phyloP scores from a whole-genome alignment of 2,329 filamentous ascomycete species.

The Xylogone sp. region DNA sequence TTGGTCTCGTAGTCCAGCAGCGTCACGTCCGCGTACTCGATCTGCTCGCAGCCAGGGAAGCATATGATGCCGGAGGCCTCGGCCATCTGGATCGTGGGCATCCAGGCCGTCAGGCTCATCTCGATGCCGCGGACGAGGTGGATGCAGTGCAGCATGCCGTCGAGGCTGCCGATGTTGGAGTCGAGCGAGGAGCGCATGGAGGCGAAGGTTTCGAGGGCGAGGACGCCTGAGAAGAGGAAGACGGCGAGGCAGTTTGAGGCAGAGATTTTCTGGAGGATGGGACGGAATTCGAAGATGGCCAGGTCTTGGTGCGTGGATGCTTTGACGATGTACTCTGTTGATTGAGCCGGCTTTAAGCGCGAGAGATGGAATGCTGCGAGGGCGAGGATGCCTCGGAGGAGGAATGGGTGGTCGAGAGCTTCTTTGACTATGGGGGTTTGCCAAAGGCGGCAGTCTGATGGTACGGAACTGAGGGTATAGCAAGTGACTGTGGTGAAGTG shows the following conservation, averaged over 20 bases:
- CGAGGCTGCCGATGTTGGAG: conserved; percentile 24
- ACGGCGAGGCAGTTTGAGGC: conserved; percentile 18
- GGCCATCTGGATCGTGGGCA: background rate
- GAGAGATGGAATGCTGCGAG: conserved; percentile 21
- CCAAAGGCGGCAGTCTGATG: conserved; percentile 5
- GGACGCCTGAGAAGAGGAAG: conserved; percentile 26
- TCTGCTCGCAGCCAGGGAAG: background rate
- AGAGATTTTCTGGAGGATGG: conserved; percentile 13
- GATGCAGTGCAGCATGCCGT: conserved; percentile 23
- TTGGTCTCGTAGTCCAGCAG: background rate
- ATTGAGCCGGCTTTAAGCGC: conserved; percentile 15
- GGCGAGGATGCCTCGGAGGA: conserved; percentile 23
- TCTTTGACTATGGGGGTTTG: conserved; percentile 9
- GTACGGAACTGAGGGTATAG: conserved; percentile 1
- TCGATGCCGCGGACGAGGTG: conserved; percentile 23
- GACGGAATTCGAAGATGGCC: conserved; percentile 26
- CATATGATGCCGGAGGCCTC: background rate
- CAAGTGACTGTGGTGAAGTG: conserved; percentile 7
- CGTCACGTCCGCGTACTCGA: background rate
- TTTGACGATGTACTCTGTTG: conserved; percentile 24
- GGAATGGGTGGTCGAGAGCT: conserved; percentile 11
- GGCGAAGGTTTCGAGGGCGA: conserved; percentile 33
- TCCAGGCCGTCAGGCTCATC: background rate
- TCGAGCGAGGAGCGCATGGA: conserved; percentile 22
- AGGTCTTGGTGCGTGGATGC: conserved; percentile 28